Percentiles rank a stretch among this genome's conserved stretches.
Conservation (phyloP, 805 yeast genomes). For the Lipomyces chichibuensis region DNA sequence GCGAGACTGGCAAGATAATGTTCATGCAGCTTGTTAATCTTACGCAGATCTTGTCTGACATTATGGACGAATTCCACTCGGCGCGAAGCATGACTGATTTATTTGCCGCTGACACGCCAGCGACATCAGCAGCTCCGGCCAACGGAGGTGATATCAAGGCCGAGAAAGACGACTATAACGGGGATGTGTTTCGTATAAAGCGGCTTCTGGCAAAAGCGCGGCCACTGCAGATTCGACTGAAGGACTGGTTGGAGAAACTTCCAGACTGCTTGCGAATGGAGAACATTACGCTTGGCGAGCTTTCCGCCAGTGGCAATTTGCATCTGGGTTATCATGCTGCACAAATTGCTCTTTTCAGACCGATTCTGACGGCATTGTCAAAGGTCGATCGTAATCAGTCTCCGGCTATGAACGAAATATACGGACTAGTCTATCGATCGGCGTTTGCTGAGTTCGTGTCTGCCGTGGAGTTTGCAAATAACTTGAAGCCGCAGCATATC, state of each 20-base stretch:
- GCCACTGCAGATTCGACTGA: slow-evolving; percentile 40
- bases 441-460: slow-evolving; percentile 37
- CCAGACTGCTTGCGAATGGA: slow-evolving; percentile 41
- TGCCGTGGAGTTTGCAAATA: slow-evolving; percentile 39
- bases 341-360: slow-evolving; percentile 39
- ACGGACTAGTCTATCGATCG: slow-evolving; percentile 35
- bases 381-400: slow-evolving; percentile 29
- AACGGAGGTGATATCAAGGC: slow-evolving; percentile 5
- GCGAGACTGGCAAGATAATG: slow-evolving; percentile 39
- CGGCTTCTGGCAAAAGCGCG: slow-evolving; percentile 34
- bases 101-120: slow-evolving; percentile 18
- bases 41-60: slow-evolving; percentile 44
- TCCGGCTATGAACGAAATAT: slow-evolving; percentile 31
- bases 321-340: slow-evolving; percentile 40
- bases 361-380: slow-evolving; percentile 35
- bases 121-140: not conserved
- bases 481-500: slow-evolving; percentile 38
- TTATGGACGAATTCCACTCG: slow-evolving; percentile 36
- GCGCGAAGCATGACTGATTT: slow-evolving; percentile 30
- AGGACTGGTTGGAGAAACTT: slow-evolving; percentile 45
- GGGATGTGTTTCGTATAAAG: slow-evolving; percentile 26
- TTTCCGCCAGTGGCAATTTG: slow-evolving; percentile 38
- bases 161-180: not conserved
- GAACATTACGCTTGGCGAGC: slow-evolving; percentile 36
- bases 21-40: slow-evolving; percentile 44